Conservation (phyloP, 768 basidiomycete species). For the Xerocomellus chrysenteron region DNA sequence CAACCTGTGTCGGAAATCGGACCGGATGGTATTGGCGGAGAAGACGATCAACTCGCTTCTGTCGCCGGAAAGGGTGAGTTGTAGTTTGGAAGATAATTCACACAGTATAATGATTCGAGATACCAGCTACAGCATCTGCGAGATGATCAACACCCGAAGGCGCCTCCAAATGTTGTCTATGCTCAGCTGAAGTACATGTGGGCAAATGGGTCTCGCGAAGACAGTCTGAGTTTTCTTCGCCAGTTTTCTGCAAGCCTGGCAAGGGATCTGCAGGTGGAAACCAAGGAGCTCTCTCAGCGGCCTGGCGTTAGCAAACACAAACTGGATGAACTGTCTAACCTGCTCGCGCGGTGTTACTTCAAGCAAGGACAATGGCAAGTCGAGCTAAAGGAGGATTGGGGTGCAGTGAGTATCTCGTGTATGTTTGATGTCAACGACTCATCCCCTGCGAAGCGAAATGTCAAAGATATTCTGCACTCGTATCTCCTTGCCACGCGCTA, state of each 20-base stretch:
- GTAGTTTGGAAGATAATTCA: background rate
- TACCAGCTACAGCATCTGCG: constrained; percentile 45
- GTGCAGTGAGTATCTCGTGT: constrained; percentile 49
- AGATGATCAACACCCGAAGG: constrained; percentile 59
- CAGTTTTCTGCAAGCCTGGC: constrained; percentile 78
- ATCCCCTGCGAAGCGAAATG: constrained; percentile 57
- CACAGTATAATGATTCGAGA: constrained; percentile 1
- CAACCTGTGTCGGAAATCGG: constrained; percentile 93
- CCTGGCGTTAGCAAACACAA: constrained; percentile 56
- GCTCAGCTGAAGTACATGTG: constrained; percentile 95
- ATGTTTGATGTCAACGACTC: constrained; percentile 2
- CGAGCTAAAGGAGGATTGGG: constrained; percentile 77
- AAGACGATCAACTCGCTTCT: constrained; percentile 94
- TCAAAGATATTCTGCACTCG: constrained; percentile 78
- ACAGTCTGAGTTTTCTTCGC: constrained; percentile 79
- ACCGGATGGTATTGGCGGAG: constrained; percentile 91
- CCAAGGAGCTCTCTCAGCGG: constrained; percentile 49
- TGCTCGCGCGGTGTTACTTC: constrained; percentile 96
- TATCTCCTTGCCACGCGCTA: constrained; percentile 88
- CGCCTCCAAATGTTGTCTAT: constrained; percentile 94
- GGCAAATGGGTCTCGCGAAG: constrained; percentile 77
- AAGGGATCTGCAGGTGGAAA: constrained; percentile 68
- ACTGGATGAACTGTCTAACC: constrained; percentile 67
- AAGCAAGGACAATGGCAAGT: constrained; percentile 96
- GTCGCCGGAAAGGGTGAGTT: constrained; percentile 65